Evolutionary conservation across 768 basidiomycete species (phyloP).

Genomic region (Coprinopsis marcescibilis): DNA sequence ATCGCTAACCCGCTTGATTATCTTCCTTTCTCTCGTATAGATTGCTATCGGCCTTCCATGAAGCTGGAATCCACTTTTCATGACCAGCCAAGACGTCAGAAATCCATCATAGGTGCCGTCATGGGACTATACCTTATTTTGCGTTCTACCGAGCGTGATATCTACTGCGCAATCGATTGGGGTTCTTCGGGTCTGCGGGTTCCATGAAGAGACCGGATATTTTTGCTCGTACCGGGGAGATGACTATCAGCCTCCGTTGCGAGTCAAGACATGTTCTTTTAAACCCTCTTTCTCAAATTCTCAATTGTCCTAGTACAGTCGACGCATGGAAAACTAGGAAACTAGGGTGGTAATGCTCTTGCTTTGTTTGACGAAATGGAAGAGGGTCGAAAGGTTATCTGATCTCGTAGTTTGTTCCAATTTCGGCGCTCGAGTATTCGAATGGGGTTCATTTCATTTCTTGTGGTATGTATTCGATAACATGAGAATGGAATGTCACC

Average conservation of each 20-base stretch:
- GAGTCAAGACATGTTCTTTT: too few species aligned
- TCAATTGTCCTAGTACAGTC: not conserved
- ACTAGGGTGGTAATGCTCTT: conserved; percentile 2
- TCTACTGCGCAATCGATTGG: not conserved
- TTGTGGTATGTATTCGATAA: too few species aligned
- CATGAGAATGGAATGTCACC: too few species aligned
- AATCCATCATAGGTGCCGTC: not conserved
- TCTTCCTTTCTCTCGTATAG: conserved; percentile 30
- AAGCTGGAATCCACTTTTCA: conserved; percentile 69
- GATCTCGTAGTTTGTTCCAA: not conserved
- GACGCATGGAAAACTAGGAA: not conserved
- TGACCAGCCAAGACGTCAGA: conserved; percentile 20
- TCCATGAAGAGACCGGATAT: not conserved
- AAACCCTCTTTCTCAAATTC: not conserved
- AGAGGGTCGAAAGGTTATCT: conserved; percentile 3
- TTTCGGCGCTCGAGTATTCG: not conserved
- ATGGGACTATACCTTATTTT: not conserved
- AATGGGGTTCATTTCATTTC: conserved; percentile 2
- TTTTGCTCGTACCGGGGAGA: not conserved
- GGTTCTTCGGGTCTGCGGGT: not conserved
- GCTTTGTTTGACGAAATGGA: conserved; percentile 2
- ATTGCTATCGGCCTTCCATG: conserved; percentile 67
- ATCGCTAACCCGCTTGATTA: conserved; percentile 4
- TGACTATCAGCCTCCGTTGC: too few species aligned
- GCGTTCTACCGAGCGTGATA: not conserved